Conservation (phyloP, 257 asterid species). For the Gentiana straminea region DNA sequence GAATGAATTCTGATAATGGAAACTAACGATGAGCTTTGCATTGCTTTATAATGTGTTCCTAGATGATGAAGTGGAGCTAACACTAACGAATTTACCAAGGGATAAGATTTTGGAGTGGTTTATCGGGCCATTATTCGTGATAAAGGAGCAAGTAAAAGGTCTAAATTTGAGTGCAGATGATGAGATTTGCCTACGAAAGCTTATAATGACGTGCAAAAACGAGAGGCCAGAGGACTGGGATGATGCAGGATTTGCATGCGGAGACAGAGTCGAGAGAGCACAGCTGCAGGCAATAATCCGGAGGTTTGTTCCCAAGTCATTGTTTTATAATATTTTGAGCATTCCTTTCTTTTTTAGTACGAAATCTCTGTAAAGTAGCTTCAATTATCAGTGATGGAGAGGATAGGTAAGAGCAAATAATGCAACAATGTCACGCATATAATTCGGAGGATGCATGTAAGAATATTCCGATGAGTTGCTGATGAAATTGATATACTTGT, state of each 20-base stretch:
- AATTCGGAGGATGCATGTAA: too few relatives aligned
- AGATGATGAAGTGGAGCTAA: constrained; percentile 69
- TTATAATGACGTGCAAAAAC: constrained; percentile 42
- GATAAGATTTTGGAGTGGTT: constrained; percentile 81
- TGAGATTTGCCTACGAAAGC: constrained; percentile 46
- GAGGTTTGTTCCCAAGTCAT: constrained; percentile 33
- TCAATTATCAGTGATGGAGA: too few relatives aligned
- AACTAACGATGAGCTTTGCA: neutral
- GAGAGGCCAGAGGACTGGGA: constrained; percentile 82
- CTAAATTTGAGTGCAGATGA: constrained; percentile 46
- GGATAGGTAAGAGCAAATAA: too few relatives aligned
- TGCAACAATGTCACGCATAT: too few relatives aligned
- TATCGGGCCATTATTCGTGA: constrained; percentile 58
- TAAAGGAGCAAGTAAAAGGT: constrained; percentile 76
- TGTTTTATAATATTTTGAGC: neutral
- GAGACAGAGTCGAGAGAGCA: constrained; percentile 63
- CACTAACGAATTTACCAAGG: constrained; percentile 50
- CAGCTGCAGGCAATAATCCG: constrained; percentile 73
- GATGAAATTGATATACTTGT: too few relatives aligned
- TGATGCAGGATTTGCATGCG: constrained; percentile 49
- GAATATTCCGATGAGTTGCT: too few relatives aligned
- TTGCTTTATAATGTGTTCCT: constrained; percentile 9
- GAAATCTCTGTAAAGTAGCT: too few relatives aligned
- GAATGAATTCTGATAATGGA: neutral
- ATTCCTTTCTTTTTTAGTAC: too few relatives aligned